Percentiles rank a stretch among this genome's conserved stretches.
Conservation (phyloP, 2,329 filamentous ascomycete genomes). For the Fusarium musae region DNA sequence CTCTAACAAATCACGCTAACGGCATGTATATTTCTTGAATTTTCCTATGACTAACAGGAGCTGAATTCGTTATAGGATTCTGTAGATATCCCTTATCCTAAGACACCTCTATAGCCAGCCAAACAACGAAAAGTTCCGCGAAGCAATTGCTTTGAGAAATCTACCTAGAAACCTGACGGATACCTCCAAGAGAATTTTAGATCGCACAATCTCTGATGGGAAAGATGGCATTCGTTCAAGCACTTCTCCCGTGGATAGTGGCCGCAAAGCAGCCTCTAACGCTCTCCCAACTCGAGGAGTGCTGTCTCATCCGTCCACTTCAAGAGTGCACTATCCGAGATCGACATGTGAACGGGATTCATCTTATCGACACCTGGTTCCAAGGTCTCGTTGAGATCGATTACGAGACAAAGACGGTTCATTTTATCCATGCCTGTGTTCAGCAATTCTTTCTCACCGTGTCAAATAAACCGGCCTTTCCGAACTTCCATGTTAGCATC, state of each 20-base stretch:
- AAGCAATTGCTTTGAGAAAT: fast-evolving
- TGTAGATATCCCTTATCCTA: not conserved
- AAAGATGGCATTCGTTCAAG: fast-evolving
- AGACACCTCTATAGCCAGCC: not conserved
- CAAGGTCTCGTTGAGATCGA: not conserved
- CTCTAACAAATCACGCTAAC: fast-evolving
- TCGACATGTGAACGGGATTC: not conserved
- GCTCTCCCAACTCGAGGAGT: not conserved
- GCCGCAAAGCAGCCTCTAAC: not conserved
- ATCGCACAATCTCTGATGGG: fast-evolving
- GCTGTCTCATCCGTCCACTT: not conserved
- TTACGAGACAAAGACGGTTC: not conserved
- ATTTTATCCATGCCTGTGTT: not conserved
- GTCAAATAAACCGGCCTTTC: fast-evolving
- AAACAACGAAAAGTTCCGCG: not conserved
- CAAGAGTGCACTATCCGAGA: not conserved
- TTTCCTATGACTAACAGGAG: fast-evolving
- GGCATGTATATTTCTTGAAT: not conserved
- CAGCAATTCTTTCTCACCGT: not conserved
- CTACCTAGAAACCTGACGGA: not conserved
- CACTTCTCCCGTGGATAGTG: not conserved
- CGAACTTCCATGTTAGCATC: fast-evolving
- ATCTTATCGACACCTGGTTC: not conserved
- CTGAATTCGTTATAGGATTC: fast-evolving
- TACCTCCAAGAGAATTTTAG: fast-evolving